Percentiles rank a stretch among this genome's conserved stretches.
Evolutionary conservation across 2,329 filamentous ascomycete genomes (phyloP).

Genomic region (Penicillium sp.): DNA sequence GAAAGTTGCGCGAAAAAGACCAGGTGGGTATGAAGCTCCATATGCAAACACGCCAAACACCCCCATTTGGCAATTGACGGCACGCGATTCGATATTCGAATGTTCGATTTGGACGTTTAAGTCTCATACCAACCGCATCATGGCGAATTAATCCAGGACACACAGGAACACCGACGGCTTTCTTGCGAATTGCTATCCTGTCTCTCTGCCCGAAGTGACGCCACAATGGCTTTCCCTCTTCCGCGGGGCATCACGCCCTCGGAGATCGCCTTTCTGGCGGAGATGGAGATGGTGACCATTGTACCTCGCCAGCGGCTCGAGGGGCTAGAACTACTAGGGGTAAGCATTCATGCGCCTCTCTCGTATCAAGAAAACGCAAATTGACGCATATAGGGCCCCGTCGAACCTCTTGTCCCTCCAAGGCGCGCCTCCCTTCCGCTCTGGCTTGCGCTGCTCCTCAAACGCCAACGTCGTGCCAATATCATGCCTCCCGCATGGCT

Average conservation of each 20-base stretch:
- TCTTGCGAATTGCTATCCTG: slow-evolving; percentile 1
- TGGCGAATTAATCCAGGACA: too few species aligned
- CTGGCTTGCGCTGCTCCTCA: slow-evolving; percentile 92
- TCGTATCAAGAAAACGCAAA: background rate
- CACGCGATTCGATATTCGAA: slow-evolving; percentile 15
- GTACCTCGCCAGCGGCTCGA: slow-evolving; percentile 89
- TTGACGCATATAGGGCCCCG: slow-evolving; percentile 62
- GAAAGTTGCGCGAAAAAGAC: slow-evolving; percentile 1
- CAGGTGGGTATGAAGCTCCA: slow-evolving; percentile 12
- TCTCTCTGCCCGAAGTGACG: background rate
- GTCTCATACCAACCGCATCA: too few species aligned
- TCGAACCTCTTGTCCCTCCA: slow-evolving; percentile 73
- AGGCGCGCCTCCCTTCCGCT: slow-evolving; percentile 76
- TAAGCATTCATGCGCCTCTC: slow-evolving; percentile 49
- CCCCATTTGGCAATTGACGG: slow-evolving; percentile 11
- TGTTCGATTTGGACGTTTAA: too few species aligned
- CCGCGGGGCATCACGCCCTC: slow-evolving; percentile 70
- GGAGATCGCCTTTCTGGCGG: slow-evolving; percentile 90
- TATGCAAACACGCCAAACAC: slow-evolving; percentile 38
- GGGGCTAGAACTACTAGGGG: slow-evolving; percentile 76
- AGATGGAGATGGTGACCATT: slow-evolving; percentile 95
- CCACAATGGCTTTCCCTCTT: slow-evolving; percentile 59
- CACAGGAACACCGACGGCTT: too few species aligned
- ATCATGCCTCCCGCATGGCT: slow-evolving; percentile 91
- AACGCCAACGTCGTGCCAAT: slow-evolving; percentile 89